Evolutionary conservation across 2,329 filamentous ascomycete species (phyloP), one percentile per base, ranked within the genome.

Genomic region (Botryotinia calthae): DNA sequence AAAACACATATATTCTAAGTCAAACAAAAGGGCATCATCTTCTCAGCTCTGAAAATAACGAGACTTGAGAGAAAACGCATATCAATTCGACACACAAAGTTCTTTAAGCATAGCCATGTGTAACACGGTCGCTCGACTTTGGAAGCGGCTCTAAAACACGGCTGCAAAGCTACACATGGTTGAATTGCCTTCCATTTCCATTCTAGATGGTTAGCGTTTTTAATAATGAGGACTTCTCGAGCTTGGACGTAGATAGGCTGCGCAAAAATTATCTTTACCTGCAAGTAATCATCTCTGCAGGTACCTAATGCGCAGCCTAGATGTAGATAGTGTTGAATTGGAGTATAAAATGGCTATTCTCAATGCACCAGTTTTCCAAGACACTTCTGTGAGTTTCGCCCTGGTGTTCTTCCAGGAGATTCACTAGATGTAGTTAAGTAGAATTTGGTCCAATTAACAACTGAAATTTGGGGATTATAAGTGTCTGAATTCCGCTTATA

Each of bases 41-140:
- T 4, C 10, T 51, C 4, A 25, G 1, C 2, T 2, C 22, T 14
- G 10, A 51, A 2, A 25, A n/a, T n/a, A 6, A 25, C 4, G 4
- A 51, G 10, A 51, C 22, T 51, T 1, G 22, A 51, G 46, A 48
- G 9, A 51, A 51, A 20, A 5, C 22, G 22, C 10, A 14, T 2
- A 51, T 25, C 5, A 51, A 12, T 51, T 51, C 10, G 25, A 25
- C 46, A 51, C 22, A 51, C 10, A 1, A 6, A 14, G 1, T n/a
- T 4, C 46, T 12, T 4, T 20, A n/a, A 51, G 46, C 4, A 51
- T 51, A 25, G 46, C 10, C 22, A 14, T 25, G 22, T 14, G 22
- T 51, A 51, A 51, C 10, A 14, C 10, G 9, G 25, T 4, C 22
- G 22, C 10, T 51, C 22, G 22, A 10, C 12, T 25, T 25, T 51